Evolutionary conservation across 1,284 basidiomycete species (phyloP).

Genomic region (Cutaneotrichosporon sp.): DNA sequence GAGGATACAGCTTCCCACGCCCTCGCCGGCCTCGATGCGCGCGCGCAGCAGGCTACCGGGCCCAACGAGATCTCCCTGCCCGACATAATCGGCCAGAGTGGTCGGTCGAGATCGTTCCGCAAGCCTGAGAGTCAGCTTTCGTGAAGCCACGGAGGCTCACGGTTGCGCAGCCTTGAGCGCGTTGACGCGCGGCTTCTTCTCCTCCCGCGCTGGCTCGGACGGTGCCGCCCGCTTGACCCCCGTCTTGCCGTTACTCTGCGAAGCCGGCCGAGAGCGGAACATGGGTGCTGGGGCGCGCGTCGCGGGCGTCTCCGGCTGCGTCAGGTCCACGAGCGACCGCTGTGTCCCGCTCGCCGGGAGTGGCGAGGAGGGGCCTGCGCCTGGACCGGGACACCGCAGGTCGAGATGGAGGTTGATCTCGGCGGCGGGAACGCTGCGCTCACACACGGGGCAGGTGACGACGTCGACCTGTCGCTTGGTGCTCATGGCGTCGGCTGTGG

Average conservation of each 20-base stretch:
- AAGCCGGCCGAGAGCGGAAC: not conserved
- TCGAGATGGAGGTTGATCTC: conserved; percentile 55
- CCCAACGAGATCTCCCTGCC: conserved; percentile 49
- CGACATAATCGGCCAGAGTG: conserved; percentile 39
- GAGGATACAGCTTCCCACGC: conserved; percentile 50
- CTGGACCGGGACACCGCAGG: conserved; percentile 37
- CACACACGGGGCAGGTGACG: conserved; percentile 52
- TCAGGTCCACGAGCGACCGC: not conserved
- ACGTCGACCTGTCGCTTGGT: not conserved
- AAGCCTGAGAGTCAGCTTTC: conserved; percentile 31
- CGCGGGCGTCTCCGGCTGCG: not conserved
- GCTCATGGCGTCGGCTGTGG: not conserved
- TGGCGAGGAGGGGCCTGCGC: conserved; percentile 19
- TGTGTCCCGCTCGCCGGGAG: not conserved
- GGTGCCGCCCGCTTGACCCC: conserved; percentile 5
- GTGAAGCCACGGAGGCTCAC: conserved; percentile 27
- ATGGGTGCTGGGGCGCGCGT: not conserved
- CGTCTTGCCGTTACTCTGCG: not conserved
- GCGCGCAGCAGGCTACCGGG: conserved; percentile 46
- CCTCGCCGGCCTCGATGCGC: conserved; percentile 46
- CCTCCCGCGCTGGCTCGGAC: not conserved
- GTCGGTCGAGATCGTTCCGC: conserved; percentile 50
- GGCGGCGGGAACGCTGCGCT: conserved; percentile 31
- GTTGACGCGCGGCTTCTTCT: conserved; percentile 30
- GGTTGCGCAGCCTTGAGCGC: conserved; percentile 49